Evolutionary conservation across 345 rosid genomes (phyloP).

Genomic region (Tarenaya hassleriana): DNA sequence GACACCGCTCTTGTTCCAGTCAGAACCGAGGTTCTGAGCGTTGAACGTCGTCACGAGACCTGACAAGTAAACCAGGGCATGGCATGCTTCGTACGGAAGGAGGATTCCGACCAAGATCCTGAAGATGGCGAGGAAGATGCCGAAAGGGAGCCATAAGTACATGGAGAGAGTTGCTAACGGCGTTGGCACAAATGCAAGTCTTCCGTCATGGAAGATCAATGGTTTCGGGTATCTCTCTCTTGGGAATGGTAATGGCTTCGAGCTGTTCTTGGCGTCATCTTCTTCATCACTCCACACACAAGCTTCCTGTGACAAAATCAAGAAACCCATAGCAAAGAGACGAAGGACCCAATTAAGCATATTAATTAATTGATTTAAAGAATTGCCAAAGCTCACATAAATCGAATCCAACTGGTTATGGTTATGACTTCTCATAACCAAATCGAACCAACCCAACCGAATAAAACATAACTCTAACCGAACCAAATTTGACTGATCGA

Average conservation of each 20-base stretch:
- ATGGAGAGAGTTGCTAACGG: conserved; percentile 62
- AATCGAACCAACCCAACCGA: too few species aligned
- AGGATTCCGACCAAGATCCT: conserved; percentile 52
- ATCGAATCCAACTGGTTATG: too few species aligned
- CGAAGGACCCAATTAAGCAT: not conserved
- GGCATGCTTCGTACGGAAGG: conserved; percentile 54
- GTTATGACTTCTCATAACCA: too few species aligned
- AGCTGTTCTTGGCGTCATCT: conserved; percentile 19
- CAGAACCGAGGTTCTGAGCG: conserved; percentile 12
- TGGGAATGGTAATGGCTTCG: conserved; percentile 32
- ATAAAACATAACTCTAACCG: too few species aligned
- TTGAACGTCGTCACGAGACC: conserved; percentile 45
- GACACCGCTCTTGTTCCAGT: conserved; percentile 44
- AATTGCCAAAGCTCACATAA: too few species aligned
- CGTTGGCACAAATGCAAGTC: conserved; percentile 91
- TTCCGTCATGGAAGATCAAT: conserved; percentile 84
- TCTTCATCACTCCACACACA: conserved; percentile 60
- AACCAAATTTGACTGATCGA: too few species aligned
- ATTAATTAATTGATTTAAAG: not conserved
- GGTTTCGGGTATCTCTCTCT: conserved; percentile 86
- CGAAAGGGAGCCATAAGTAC: conserved; percentile 80
- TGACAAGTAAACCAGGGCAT: conserved; percentile 33
- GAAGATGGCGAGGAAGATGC: conserved; percentile 50
- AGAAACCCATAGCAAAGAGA: too few species aligned
- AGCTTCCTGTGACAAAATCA: conserved; percentile 48